Conservation (phyloP, 2,329 filamentous ascomycete genomes). For the Colletotrichum liriopes region DNA sequence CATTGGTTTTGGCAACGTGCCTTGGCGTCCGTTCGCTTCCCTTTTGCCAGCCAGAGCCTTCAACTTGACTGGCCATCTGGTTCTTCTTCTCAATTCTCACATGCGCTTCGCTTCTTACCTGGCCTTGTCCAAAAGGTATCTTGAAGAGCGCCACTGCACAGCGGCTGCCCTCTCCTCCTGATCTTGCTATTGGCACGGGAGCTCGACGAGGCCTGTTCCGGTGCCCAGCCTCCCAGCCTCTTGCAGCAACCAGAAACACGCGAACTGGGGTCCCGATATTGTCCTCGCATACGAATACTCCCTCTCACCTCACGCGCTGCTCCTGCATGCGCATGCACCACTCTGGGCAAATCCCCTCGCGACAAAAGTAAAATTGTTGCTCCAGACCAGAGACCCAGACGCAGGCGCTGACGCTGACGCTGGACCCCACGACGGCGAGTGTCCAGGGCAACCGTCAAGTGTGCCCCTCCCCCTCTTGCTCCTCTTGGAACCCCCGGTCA, state of each 20-base stretch:
- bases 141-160: neutral
- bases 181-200: conserved; percentile 31
- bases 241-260: conserved; percentile 34
- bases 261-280: conserved; percentile 23
- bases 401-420: conserved; percentile 20
- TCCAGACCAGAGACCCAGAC: conserved; percentile 9
- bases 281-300: conserved; percentile 8
- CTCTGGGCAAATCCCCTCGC: conserved; percentile 13
- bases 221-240: conserved; percentile 28
- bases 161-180: conserved; percentile 6
- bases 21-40: conserved; percentile 13
- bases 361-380: conserved; percentile 18
- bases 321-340: conserved; percentile 27
- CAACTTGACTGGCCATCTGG: conserved; percentile 10
- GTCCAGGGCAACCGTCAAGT: conserved; percentile 35
- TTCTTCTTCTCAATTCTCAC: conserved; percentile 5
- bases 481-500: conserved; percentile 26
- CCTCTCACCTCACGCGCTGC: conserved; percentile 22
- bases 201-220: conserved; percentile 16
- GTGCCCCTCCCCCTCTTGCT: conserved; percentile 26
- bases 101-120: neutral
- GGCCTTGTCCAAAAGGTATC: neutral
- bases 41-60: neutral
- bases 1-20: neutral
- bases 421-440: conserved; percentile 21